A percentile compares a stretch with the other conserved stretches of the same genome.
Evolutionary conservation across 2,329 filamentous ascomycete genomes (phyloP).

Genomic region (Cladosporium sp.): DNA sequence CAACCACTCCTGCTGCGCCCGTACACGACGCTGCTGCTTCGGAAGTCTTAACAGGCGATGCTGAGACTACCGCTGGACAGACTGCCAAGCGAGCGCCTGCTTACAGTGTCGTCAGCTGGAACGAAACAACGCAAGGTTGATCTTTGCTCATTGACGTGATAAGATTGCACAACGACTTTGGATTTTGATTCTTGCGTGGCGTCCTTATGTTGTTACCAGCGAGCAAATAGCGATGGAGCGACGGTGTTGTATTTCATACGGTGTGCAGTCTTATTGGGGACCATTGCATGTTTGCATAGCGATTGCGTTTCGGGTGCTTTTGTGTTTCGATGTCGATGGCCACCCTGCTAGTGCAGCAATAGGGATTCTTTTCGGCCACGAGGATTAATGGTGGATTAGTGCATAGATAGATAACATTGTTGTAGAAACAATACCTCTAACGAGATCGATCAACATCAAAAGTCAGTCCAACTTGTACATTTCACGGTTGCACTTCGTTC

Average conservation of each 20-base stretch:
- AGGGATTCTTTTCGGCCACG: not conserved
- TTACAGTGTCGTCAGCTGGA: constrained; percentile 16
- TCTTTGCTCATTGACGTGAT: not conserved
- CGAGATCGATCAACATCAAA: not conserved
- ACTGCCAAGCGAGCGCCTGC: not conserved
- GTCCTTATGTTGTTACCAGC: not conserved
- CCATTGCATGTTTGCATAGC: not conserved
- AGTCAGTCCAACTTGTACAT: no score
- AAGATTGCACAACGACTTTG: no score
- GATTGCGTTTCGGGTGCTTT: not conserved
- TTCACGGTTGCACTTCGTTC: no score
- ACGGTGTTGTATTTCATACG: not conserved
- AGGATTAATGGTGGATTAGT: not conserved
- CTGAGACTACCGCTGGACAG: not conserved
- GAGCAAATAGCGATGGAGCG: not conserved
- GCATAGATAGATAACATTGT: not conserved
- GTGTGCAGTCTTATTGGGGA: not conserved
- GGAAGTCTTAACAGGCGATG: not conserved
- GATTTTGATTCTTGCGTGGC: not conserved
- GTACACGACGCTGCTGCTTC: not conserved
- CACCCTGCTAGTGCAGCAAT: constrained; percentile 15
- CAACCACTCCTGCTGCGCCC: not conserved
- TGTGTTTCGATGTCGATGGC: constrained; percentile 6
- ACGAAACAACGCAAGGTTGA: constrained; percentile 12
- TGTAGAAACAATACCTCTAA: not conserved